Evolutionary conservation across 2,329 filamentous ascomycete genomes (phyloP).

Genomic region (Penicillium hordei): DNA sequence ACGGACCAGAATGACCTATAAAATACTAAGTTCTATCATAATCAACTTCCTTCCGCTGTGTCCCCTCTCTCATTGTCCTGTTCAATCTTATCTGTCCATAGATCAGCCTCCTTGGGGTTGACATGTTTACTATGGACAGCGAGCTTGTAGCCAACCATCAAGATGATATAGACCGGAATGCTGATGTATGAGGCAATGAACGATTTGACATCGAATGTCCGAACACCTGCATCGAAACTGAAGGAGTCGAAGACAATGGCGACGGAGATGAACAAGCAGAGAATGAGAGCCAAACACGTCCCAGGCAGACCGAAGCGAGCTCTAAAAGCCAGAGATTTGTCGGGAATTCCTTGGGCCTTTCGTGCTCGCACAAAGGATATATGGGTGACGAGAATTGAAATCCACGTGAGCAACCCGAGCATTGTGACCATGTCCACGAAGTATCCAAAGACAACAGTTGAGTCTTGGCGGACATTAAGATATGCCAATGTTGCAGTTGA

Average conservation of each 20-base stretch:
- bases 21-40: not conserved
- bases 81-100: conserved; percentile 51
- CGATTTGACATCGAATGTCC: conserved; percentile 65
- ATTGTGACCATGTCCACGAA: conserved; percentile 67
- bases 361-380: conserved; percentile 65
- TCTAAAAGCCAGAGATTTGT: conserved; percentile 59
- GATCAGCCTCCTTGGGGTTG: conserved; percentile 60
- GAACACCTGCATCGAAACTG: conserved; percentile 43
- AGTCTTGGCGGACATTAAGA: conserved; percentile 60
- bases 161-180: conserved; percentile 68
- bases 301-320: conserved; percentile 71
- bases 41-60: not conserved
- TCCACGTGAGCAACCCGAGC: conserved; percentile 65
- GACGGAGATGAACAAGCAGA: conserved; percentile 70
- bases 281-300: conserved; percentile 64
- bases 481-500: conserved; percentile 65
- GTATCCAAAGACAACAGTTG: conserved; percentile 59
- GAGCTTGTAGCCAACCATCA: conserved; percentile 68
- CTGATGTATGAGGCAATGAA: conserved; percentile 75
- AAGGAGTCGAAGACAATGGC: conserved; percentile 81
- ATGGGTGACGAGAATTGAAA: conserved; percentile 66
- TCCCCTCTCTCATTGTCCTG: not conserved
- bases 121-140: conserved; percentile 55
- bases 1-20: not conserved
- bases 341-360: conserved; percentile 57